Base-by-base conservation (phyloP, 306 rosid genomes). In the Dryas alaskensis region DNA sequence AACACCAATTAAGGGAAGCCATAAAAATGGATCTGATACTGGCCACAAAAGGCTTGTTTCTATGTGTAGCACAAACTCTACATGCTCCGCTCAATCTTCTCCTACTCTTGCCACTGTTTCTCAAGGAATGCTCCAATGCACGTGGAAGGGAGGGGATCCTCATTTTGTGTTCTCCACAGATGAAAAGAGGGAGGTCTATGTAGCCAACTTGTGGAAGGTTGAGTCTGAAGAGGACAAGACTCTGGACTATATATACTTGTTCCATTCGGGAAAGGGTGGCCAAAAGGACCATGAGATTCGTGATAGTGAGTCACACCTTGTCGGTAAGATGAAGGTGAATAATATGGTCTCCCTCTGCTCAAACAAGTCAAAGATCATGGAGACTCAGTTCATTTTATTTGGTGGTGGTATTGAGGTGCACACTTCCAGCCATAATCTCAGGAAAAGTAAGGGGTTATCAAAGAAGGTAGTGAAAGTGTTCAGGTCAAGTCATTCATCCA, bases 51-150 rank as follows among this genome's bases (percentile, higher is more conserved):
- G 81, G 75, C 84, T 79, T 73, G 79, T 81, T 74, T 87, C 92
- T 79, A 62, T 82, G 50, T 87, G 92, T 55, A 88, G 92, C 89
- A 67, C 86, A 54, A 84, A 77, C 77, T 80, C 92, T 76, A 61
- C 70, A 53, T 66, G 78, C 81, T 87, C 87, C 7, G 90, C 88
- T 76, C 81, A 74, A 77, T 81, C 92, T 73, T 83, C 84, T 46
- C 57, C 75, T 57, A 83, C 81, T 59, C 76, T 90, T 4, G 69
- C 90, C 7, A 17, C 76, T 45, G 52, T 81, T 60, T 83, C 85
- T 70, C 98, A 83, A 74, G 98, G 97, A 75, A 95, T 95, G 99
- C 92, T 95, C 61, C 98, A 95, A 72, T 95, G 92, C 65, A 85
- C 87, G 0, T 95, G 98, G 99, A 90, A 81, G 82, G 86, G 76